A percentile compares a stretch with the other conserved stretches of the same genome.
phyloP scores from a whole-genome alignment of 1,139 yeast species.

The Blastobotrys capitulatus region DNA sequence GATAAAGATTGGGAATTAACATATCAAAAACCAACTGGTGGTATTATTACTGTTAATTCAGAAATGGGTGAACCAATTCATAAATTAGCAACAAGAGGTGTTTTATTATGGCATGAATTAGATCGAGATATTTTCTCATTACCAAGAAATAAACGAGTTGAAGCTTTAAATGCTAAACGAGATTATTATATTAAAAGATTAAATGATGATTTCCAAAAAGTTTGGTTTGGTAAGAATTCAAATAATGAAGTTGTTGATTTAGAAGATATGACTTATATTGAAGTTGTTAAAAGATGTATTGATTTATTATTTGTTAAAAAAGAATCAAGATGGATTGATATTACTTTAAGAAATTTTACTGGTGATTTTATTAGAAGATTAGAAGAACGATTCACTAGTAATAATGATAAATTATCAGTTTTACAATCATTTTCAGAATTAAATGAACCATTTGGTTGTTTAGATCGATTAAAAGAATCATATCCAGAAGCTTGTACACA shows the following conservation, averaged over 20 bases:
- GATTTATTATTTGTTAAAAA: slow-evolving; percentile 83
- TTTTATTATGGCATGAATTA: slow-evolving; percentile 85
- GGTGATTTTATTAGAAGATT: slow-evolving; percentile 88
- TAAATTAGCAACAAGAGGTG: slow-evolving; percentile 98
- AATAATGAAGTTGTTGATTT: slow-evolving; percentile 79
- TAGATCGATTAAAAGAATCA: slow-evolving; percentile 54
- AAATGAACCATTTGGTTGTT: slow-evolving; percentile 56
- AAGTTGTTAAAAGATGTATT: slow-evolving; percentile 81
- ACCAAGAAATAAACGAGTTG: slow-evolving; percentile 85
- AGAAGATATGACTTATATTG: slow-evolving; percentile 93
- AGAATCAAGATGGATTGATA: slow-evolving; percentile 83
- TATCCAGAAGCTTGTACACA: slow-evolving; percentile 75
- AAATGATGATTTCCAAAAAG: slow-evolving; percentile 94
- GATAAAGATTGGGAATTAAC: slow-evolving; percentile 91
- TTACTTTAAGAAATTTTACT: slow-evolving; percentile 75
- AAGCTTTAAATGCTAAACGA: slow-evolving; percentile 75
- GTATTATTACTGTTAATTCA: slow-evolving; percentile 89
- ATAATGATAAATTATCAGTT: slow-evolving; percentile 47
- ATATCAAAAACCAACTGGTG: slow-evolving; percentile 94
- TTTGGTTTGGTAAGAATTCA: slow-evolving; percentile 86
- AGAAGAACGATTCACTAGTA: slow-evolving; percentile 86
- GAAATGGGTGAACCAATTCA: slow-evolving; percentile 99
- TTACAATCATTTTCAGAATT: slow-evolving; percentile 70
- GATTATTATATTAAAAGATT: slow-evolving; percentile 78
- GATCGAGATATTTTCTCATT: slow-evolving; percentile 88